phyloP scores from a whole-genome alignment of 2,329 filamentous ascomycete species.

The Plenodomus biglobosus region DNA sequence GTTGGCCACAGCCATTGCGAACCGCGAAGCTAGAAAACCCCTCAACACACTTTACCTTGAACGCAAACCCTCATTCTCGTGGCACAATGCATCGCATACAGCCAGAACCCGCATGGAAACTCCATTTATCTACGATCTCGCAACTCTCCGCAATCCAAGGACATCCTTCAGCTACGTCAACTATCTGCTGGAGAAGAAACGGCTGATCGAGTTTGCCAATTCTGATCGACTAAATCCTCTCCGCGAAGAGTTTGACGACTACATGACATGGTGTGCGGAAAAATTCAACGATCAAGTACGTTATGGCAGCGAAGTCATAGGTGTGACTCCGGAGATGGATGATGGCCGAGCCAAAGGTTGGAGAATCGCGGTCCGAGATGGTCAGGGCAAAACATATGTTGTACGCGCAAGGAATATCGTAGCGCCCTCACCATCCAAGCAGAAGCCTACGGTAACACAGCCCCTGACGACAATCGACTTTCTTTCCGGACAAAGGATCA shows the following conservation, averaged over 20 bases:
- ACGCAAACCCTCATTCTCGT: constrained; percentile 37
- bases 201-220: constrained; percentile 41
- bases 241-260: constrained; percentile 44
- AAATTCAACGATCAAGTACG: constrained; percentile 37
- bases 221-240: constrained; percentile 43
- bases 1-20: constrained; percentile 41
- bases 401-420: constrained; percentile 32
- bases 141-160: constrained; percentile 40
- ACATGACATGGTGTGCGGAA: constrained; percentile 41
- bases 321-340: constrained; percentile 29
- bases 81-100: constrained; percentile 31
- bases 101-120: constrained; percentile 40
- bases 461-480: constrained; percentile 32
- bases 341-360: constrained; percentile 25
- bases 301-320: constrained; percentile 36
- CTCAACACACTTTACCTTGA: constrained; percentile 37
- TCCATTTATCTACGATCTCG: constrained; percentile 41
- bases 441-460: constrained; percentile 15
- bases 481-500: constrained; percentile 37
- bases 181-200: constrained; percentile 35
- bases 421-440: constrained; percentile 27
- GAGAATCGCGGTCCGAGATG: constrained; percentile 34
- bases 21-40: constrained; percentile 32
- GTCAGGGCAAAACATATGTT: constrained; percentile 23
- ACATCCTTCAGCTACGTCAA: constrained; percentile 40